These are phyloP conservation scores for Glarea lozoyensis DNA, from an alignment of 495 filamentous ascomycete species.

Conservation along the genomic window DNA sequence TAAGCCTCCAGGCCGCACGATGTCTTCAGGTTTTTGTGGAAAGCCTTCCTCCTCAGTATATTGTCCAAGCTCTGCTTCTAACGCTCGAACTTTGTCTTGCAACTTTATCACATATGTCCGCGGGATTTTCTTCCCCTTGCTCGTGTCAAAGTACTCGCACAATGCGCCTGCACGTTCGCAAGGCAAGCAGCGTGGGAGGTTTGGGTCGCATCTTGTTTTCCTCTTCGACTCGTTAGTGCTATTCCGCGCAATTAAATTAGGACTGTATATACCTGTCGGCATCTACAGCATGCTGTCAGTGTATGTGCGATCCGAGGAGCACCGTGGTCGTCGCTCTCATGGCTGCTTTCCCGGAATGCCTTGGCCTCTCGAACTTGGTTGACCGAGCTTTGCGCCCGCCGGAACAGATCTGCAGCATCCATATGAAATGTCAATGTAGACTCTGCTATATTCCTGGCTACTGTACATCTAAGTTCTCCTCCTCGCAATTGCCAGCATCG, in stretches of 20 bases:
- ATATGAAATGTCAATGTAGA: conserved; percentile 29
- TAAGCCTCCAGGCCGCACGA: conserved; percentile 72
- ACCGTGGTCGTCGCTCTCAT: conserved; percentile 31
- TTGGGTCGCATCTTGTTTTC: conserved; percentile 90
- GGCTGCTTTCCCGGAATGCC: conserved; percentile 21
- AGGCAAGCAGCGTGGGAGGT: conserved; percentile 80
- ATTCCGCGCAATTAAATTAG: neutral
- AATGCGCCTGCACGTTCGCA: conserved; percentile 82
- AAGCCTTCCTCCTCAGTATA: conserved; percentile 56
- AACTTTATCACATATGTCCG: conserved; percentile 82
- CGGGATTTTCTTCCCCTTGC: conserved; percentile 66
- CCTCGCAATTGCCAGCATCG: conserved; percentile 15
- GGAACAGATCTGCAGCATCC: conserved; percentile 41
- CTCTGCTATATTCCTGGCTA: no score
- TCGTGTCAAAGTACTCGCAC: conserved; percentile 90
- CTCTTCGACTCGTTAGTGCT: conserved; percentile 41
- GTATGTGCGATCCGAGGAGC: conserved; percentile 66
- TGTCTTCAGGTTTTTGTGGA: conserved; percentile 61
- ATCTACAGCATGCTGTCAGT: conserved; percentile 78
- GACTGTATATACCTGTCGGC: conserved; percentile 61
- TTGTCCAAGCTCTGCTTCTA: conserved; percentile 65
- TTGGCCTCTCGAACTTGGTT: conserved; percentile 25
- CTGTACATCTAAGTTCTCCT: conserved; percentile 3
- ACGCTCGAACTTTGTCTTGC: conserved; percentile 66
- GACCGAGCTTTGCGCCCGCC: conserved; percentile 37